Conservation (phyloP, 352 stramenopile genomes). For the Globisporangium parvum region DNA sequence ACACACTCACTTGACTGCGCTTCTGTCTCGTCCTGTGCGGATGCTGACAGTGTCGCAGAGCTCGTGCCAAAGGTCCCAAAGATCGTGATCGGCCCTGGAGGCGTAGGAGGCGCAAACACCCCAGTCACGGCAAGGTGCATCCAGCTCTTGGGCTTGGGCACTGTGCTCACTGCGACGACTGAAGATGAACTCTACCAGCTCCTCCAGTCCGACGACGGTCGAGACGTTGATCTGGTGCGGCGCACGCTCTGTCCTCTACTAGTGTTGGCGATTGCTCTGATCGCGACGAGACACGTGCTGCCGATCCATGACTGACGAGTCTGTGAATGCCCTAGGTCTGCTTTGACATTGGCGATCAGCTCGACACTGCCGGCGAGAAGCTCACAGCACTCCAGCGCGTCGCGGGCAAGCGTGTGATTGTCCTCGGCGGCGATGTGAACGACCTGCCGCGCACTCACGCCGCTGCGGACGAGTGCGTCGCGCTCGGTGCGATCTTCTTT, state of each 20-base stretch:
- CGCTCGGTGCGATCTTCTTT: slow-evolving; percentile 53
- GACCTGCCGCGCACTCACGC: slow-evolving; percentile 25
- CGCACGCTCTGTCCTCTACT: too few species aligned
- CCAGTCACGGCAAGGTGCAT: slow-evolving; percentile 61
- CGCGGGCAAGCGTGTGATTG: slow-evolving; percentile 42
- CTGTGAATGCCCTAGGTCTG: slow-evolving; percentile 29
- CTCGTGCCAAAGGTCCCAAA: slow-evolving; percentile 51
- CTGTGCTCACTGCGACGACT: slow-evolving; percentile 26
- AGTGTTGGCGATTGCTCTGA: too few species aligned
- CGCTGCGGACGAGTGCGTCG: slow-evolving; percentile 36
- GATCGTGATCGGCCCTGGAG: slow-evolving; percentile 45
- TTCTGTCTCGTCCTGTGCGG: background rate
- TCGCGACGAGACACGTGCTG: too few species aligned
- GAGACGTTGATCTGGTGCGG: slow-evolving; percentile 47
- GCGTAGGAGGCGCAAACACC: slow-evolving; percentile 26
- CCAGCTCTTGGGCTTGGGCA: slow-evolving; percentile 57
- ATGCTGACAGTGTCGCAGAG: slow-evolving; percentile 15
- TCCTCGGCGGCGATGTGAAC: slow-evolving; percentile 43
- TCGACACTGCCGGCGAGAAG: slow-evolving; percentile 38
- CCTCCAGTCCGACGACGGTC: slow-evolving; percentile 24
- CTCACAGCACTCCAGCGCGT: slow-evolving; percentile 28
- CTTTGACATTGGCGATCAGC: slow-evolving; percentile 48
- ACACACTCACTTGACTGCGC: background rate
- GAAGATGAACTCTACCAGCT: slow-evolving; percentile 33
- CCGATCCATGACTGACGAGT: background rate